Conservation (phyloP, 2,329 filamentous ascomycete genomes). For the Fusarium ambrosium region DNA sequence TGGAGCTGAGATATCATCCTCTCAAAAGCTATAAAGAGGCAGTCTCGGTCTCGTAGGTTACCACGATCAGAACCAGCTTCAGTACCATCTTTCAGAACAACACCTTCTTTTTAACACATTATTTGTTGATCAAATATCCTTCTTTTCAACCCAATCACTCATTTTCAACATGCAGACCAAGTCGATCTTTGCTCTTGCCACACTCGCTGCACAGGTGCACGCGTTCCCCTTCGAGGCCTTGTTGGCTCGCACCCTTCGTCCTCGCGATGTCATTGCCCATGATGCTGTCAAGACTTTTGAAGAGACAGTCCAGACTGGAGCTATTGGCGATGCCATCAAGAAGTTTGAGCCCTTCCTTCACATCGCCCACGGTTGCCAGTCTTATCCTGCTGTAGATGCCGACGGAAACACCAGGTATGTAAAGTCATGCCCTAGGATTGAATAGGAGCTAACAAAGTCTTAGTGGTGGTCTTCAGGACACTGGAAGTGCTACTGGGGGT, state of each 20-base stretch:
- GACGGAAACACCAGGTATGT: conserved; percentile 67
- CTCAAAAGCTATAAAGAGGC: not conserved
- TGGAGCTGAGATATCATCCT: not conserved
- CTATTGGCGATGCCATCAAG: conserved; percentile 43
- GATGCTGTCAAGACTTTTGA: conserved; percentile 45
- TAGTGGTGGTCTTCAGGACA: conserved; percentile 53
- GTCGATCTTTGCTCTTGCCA: conserved; percentile 4
- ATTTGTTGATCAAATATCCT: conserved; percentile 3
- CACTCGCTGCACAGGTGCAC: conserved; percentile 9
- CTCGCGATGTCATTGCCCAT: conserved; percentile 43
- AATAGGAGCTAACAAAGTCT: not conserved
- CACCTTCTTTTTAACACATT: not conserved
- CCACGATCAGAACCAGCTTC: not conserved
- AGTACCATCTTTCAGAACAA: not conserved
- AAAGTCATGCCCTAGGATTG: not conserved
- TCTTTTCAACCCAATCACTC: not conserved
- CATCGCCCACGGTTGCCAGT: conserved; percentile 71
- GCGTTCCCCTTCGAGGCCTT: conserved; percentile 8
- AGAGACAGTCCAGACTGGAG: conserved; percentile 44
- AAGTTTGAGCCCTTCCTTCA: conserved; percentile 50
- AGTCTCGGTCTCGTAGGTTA: not conserved
- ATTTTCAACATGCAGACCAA: conserved; percentile 2
- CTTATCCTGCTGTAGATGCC: conserved; percentile 71
- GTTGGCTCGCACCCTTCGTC: conserved; percentile 1
- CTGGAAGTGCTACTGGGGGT: conserved; percentile 47